Evolutionary conservation across 352 stramenopile genomes (phyloP).

Genomic region (Pythium phragmiticola): DNA sequence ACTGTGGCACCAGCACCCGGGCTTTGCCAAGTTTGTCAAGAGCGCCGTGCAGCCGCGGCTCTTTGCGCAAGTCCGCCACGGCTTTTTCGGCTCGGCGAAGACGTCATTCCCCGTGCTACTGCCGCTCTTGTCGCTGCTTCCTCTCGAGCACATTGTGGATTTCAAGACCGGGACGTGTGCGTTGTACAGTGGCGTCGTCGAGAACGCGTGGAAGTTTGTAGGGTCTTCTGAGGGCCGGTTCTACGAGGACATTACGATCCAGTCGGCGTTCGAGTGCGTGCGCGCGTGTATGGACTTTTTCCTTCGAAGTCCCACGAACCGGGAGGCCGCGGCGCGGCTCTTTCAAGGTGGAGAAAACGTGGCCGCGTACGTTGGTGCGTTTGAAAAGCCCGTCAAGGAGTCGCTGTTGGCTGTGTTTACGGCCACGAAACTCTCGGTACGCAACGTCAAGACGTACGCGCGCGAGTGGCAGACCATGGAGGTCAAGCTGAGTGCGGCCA

Average conservation of each 20-base stretch:
- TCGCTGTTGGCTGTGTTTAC: constrained; percentile 43
- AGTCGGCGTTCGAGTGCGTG: constrained; percentile 73
- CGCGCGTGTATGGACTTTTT: constrained; percentile 70
- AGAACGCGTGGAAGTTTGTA: constrained; percentile 73
- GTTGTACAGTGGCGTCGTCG: constrained; percentile 61
- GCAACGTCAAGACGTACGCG: constrained; percentile 40
- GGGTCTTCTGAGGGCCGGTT: constrained; percentile 53
- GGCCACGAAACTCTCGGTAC: constrained; percentile 35
- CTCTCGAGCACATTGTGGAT: constrained; percentile 54
- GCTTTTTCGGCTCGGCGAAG: constrained; percentile 71
- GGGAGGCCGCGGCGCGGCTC: constrained; percentile 31
- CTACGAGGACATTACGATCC: constrained; percentile 51
- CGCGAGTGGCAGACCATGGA: constrained; percentile 47
- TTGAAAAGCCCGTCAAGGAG: constrained; percentile 56
- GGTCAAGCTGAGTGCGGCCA: constrained; percentile 15
- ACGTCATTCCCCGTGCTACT: constrained; percentile 69
- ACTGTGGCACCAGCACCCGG: constrained; percentile 42
- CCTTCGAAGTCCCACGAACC: constrained; percentile 38
- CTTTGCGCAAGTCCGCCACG: constrained; percentile 72
- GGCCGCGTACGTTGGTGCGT: constrained; percentile 56
- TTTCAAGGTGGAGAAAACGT: constrained; percentile 7
- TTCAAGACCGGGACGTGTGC: constrained; percentile 35
- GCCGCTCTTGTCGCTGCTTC: constrained; percentile 73
- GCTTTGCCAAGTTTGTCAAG: constrained; percentile 60
- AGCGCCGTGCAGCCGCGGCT: constrained; percentile 63